phyloP scores from a whole-genome alignment of 306 rosid species.

The Prunus salicina region DNA sequence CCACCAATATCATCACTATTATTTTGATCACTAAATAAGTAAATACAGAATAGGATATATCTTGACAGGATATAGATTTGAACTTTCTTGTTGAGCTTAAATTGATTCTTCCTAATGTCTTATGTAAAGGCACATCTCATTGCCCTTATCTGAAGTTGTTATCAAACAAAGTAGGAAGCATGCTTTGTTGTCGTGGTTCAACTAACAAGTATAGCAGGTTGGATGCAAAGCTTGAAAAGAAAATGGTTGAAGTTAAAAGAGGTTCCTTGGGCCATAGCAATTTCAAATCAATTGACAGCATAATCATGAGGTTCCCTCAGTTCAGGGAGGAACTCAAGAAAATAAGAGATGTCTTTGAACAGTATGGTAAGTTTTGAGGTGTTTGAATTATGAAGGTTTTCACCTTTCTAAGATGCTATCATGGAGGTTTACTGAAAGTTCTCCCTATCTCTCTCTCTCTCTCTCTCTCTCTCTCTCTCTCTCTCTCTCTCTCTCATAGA shows the following conservation, averaged over 20 bases:
- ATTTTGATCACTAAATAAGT: neutral
- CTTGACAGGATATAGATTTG: neutral
- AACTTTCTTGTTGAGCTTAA: constrained; percentile 12
- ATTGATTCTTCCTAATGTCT: constrained; percentile 23
- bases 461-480: constrained; percentile 14
- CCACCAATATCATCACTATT: neutral
- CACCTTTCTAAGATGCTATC: constrained; percentile 3
- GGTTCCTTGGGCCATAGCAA: constrained; percentile 34
- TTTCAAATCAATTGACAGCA: constrained; percentile 68
- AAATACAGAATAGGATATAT: neutral
- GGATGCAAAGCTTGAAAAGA: constrained; percentile 64
- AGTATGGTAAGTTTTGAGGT: constrained; percentile 57
- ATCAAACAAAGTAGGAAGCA: constrained; percentile 52
- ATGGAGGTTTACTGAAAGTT: constrained; percentile 15
- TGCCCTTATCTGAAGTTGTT: constrained; percentile 33
- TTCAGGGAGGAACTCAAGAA: constrained; percentile 57
- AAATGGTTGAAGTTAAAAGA: constrained; percentile 61
- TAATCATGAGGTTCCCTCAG: constrained; percentile 73
- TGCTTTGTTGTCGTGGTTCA: constrained; percentile 40
- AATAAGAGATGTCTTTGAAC: constrained; percentile 64
- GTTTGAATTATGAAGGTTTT: neutral
- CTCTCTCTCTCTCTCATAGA: constrained; percentile 40
- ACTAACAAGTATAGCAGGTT: constrained; percentile 50
- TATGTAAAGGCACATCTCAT: constrained; percentile 41
- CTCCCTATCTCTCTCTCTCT: constrained; percentile 3